Conservation (phyloP, 192 early-diverging fungal genomes). For the Backusella mclennaniae region DNA sequence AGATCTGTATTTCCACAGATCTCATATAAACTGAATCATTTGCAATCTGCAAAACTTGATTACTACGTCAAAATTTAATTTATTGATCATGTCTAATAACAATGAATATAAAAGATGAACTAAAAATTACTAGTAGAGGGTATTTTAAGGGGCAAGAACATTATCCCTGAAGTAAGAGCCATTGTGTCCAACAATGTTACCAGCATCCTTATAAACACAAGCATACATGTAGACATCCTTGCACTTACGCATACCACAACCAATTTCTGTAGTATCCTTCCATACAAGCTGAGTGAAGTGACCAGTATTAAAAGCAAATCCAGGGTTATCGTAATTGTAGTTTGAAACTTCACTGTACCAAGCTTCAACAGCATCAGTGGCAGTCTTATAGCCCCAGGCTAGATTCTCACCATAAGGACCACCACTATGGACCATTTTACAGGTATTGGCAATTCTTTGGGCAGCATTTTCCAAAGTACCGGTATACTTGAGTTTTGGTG, state of each 20-base stretch:
- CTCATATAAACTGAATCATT: not conserved
- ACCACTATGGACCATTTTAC: conserved; percentile 42
- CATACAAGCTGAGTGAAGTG: conserved; percentile 50
- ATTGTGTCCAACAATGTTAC: conserved; percentile 31
- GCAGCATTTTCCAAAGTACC: conserved; percentile 33
- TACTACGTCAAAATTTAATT: not conserved
- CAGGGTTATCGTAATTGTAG: conserved; percentile 45
- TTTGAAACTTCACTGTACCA: conserved; percentile 47
- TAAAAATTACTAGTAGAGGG: not conserved
- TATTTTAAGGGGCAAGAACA: conserved; percentile 28
- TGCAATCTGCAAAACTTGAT: too few species aligned
- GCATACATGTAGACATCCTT: conserved; percentile 39
- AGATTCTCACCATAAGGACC: conserved; percentile 46
- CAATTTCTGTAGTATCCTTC: conserved; percentile 30
- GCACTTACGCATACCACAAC: conserved; percentile 33
- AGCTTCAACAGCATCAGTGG: conserved; percentile 27
- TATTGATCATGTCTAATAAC: not conserved
- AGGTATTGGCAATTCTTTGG: conserved; percentile 38
- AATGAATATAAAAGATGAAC: not conserved
- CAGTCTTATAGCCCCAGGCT: conserved; percentile 39
- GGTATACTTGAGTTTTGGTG: conserved; percentile 40
- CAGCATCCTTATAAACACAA: conserved; percentile 36
- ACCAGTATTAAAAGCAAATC: conserved; percentile 36
- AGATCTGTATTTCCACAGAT: not conserved
- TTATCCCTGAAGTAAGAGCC: conserved; percentile 29